Evolutionary conservation across 768 basidiomycete genomes (phyloP).

Genomic region (Neoboletus magnificus): DNA sequence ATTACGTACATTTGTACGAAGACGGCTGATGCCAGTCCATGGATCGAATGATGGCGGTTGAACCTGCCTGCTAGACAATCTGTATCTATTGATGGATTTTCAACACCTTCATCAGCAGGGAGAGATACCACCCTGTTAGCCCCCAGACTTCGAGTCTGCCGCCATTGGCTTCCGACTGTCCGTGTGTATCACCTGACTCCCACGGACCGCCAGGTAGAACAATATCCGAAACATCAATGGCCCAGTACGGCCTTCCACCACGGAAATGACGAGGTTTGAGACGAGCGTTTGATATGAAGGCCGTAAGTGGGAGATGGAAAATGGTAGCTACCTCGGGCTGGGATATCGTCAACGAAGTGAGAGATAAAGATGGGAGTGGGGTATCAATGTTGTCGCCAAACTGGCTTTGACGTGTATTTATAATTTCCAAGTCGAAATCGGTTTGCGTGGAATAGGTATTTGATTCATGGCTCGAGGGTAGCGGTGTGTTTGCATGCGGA

Average conservation of each 20-base stretch:
- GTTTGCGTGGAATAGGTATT: conserved; percentile 1
- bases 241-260: conserved; percentile 53
- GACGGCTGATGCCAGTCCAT: not conserved
- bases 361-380: conserved; percentile 59
- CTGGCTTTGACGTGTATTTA: not conserved
- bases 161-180: conserved; percentile 41
- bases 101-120: conserved; percentile 55
- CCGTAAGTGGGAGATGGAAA: conserved; percentile 68
- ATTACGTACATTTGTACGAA: not conserved
- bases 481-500: conserved; percentile 11
- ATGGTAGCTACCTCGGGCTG: conserved; percentile 62
- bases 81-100: conserved; percentile 40
- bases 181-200: conserved; percentile 31
- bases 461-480: not conserved
- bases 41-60: not conserved
- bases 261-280: conserved; percentile 55
- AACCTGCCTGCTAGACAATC: not conserved
- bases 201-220: conserved; percentile 26
- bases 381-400: conserved; percentile 26
- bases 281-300: conserved; percentile 45
- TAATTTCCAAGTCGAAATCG: not conserved
- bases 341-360: conserved; percentile 51
- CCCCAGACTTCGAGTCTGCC: conserved; percentile 75
- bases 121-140: conserved; percentile 80
- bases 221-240: conserved; percentile 65